These are phyloP conservation scores for Trichoderma orchidacearum DNA, from an alignment of 495 filamentous ascomycete genomes.

Conservation along the genomic window DNA sequence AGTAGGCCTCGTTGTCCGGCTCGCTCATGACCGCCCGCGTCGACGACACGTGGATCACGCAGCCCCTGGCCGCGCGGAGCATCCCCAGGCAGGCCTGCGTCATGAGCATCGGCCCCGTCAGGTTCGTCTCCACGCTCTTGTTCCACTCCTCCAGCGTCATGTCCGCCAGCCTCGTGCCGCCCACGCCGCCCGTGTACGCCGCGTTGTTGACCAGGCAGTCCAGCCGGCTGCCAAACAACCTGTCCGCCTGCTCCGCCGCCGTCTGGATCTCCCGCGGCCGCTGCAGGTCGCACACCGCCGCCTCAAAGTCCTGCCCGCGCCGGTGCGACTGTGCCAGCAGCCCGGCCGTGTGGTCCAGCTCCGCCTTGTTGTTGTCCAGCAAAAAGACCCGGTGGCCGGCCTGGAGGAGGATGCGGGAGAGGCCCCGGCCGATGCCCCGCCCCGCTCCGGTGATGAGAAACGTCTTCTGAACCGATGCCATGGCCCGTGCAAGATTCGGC, in stretches of 20 bases:
- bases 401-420: neutral
- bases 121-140: slow-evolving; percentile 20
- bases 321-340: neutral
- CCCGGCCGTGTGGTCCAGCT: neutral
- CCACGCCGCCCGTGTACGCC: neutral
- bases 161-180: neutral
- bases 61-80: slow-evolving; percentile 9
- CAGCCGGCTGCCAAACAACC: neutral
- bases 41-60: slow-evolving; percentile 16
- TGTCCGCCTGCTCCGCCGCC: neutral
- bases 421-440: neutral
- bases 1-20: slow-evolving; percentile 31
- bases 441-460: neutral
- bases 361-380: neutral
- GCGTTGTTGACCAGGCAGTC: neutral
- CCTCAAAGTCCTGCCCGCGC: neutral
- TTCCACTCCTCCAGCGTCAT: slow-evolving; percentile 16
- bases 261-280: neutral
- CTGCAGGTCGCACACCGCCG: neutral
- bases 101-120: slow-evolving; percentile 20
- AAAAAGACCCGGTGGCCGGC: neutral
- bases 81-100: slow-evolving; percentile 19
- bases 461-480: neutral
- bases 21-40: slow-evolving; percentile 16
- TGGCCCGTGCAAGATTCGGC: neutral